These are phyloP conservation scores for Heterobasidion parviporum DNA, from an alignment of 1,284 basidiomycete species.

Conservation along the genomic window DNA sequence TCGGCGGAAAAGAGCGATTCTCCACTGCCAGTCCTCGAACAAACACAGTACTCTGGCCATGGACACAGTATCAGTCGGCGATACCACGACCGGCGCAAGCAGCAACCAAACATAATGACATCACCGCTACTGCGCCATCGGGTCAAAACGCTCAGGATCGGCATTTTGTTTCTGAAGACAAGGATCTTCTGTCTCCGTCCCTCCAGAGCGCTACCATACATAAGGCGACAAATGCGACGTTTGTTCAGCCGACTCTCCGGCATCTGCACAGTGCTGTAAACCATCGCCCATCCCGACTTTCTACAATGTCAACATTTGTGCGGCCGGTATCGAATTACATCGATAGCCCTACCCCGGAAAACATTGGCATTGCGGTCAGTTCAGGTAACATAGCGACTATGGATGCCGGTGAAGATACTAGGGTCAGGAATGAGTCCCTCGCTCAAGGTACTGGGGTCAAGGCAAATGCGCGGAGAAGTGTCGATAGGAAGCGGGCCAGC, in stretches of 20 bases:
- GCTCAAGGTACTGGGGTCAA: constrained; percentile 15
- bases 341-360: constrained; percentile 16
- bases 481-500: constrained; percentile 4
- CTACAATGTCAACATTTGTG: constrained; percentile 42
- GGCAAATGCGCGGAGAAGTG: constrained; percentile 19
- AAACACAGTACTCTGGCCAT: constrained; percentile 40
- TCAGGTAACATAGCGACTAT: constrained; percentile 1
- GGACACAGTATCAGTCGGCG: constrained; percentile 53
- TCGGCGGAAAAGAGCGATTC: constrained; percentile 61
- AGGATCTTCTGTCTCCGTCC: constrained; percentile 9
- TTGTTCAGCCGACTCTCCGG: constrained; percentile 13
- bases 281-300: constrained; percentile 37
- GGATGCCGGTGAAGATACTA: neutral
- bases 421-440: constrained; percentile 11
- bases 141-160: neutral
- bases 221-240: constrained; percentile 3
- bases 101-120: constrained; percentile 10
- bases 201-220: constrained; percentile 3
- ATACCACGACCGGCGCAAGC: constrained; percentile 22
- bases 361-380: constrained; percentile 35
- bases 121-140: neutral
- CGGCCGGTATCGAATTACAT: constrained; percentile 39
- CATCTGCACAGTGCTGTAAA: constrained; percentile 25
- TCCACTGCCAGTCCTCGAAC: constrained; percentile 36
- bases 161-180: constrained; percentile 5